Percentiles rank a stretch among this genome's conserved stretches.
These are phyloP conservation scores for Gaeumannomyces sp. DNA, from an alignment of 2,329 filamentous ascomycete species.

Conservation along the genomic window DNA sequence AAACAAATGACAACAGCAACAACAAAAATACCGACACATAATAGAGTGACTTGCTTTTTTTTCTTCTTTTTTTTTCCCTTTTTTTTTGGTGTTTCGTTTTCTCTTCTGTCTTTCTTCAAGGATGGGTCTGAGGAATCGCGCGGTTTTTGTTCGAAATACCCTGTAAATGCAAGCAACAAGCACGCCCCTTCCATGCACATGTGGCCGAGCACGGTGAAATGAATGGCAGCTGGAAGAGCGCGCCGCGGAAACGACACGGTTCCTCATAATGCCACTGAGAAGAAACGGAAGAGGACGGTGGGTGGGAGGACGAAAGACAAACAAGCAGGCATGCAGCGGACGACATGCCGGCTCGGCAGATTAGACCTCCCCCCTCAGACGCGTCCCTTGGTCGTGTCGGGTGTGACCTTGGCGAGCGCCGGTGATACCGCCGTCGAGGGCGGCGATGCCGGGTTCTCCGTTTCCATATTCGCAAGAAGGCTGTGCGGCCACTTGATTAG, in stretches of 20 bases:
- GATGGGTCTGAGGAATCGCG: not conserved
- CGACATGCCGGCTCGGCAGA: too few relatives aligned
- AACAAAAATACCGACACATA: not conserved
- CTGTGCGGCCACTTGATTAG: constrained; percentile 25
- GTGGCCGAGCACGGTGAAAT: constrained; percentile 6
- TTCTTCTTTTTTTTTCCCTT: not conserved
- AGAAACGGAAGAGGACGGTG: constrained; percentile 19
- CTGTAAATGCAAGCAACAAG: constrained; percentile 41
- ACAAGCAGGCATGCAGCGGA: constrained; percentile 16
- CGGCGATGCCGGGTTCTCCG: constrained; percentile 61
- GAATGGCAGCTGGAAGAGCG: constrained; percentile 14
- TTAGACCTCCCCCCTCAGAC: constrained; percentile 26
- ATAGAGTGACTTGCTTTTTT: not conserved
- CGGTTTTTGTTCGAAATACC: constrained; percentile 40
- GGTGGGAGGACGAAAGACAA: constrained; percentile 18
- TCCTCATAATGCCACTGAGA: not conserved
- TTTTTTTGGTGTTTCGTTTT: not conserved
- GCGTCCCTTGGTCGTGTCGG: constrained; percentile 46
- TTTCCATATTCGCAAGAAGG: constrained; percentile 55
- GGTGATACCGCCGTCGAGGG: constrained; percentile 63
- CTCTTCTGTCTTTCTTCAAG: not conserved
- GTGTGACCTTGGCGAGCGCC: constrained; percentile 55
- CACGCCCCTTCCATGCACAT: constrained; percentile 42
- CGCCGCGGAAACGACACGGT: not conserved
- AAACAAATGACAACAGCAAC: not conserved